Evolutionary conservation across 208 protist genomes (phyloP).

Genomic region (Crithidia bombi): DNA sequence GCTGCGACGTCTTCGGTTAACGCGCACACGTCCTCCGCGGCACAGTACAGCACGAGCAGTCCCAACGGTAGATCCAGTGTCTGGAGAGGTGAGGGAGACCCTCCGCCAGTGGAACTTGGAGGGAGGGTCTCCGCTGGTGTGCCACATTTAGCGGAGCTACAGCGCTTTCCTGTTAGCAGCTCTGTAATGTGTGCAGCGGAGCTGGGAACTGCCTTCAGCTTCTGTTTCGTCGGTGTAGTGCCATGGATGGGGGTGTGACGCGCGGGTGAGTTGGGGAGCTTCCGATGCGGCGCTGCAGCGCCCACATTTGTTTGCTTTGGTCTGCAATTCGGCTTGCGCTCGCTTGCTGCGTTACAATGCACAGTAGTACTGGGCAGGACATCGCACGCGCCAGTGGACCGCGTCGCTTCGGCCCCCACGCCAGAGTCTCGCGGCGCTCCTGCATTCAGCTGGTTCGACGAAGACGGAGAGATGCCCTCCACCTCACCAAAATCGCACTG

Average conservation of each 20-base stretch:
- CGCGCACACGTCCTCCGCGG: slow-evolving; percentile 37
- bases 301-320: not conserved
- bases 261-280: not conserved
- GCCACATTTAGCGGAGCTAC: not conserved
- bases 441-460: not conserved
- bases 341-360: not conserved
- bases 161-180: slow-evolving; percentile 10
- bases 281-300: not conserved
- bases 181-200: slow-evolving; percentile 6
- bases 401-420: not conserved
- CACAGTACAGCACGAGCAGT: slow-evolving; percentile 53
- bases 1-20: not conserved
- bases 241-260: not conserved
- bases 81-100: slow-evolving; percentile 22
- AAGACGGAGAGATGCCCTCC: too few species aligned
- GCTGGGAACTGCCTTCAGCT: not conserved
- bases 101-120: not conserved
- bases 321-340: not conserved
- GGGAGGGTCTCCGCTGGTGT: not conserved
- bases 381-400: not conserved
- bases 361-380: not conserved
- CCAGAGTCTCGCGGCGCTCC: too few species aligned
- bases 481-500: too few species aligned
- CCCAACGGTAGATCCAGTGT: slow-evolving; percentile 49
- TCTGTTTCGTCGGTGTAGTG: slow-evolving; percentile 5